Evolutionary conservation across 441 rosid genomes (phyloP).

Genomic region (Brassica balearica): DNA sequence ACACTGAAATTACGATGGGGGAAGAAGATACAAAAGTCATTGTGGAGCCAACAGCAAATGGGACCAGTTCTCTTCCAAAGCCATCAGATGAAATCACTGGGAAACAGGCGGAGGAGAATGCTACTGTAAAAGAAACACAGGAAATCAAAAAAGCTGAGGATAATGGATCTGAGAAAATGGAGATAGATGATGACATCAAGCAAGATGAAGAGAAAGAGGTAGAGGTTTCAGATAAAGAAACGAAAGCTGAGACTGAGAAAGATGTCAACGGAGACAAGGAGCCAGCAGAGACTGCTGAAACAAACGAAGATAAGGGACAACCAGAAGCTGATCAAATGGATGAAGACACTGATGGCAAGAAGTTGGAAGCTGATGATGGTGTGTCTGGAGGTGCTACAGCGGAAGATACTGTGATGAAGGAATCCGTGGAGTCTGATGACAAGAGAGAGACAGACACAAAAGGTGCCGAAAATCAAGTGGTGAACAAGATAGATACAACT

Average conservation of each 20-base stretch:
- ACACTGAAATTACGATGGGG: conserved; percentile 56
- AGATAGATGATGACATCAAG: conserved; percentile 31
- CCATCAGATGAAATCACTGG: conserved; percentile 46
- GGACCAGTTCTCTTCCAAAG: conserved; percentile 47
- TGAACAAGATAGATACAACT: conserved; percentile 33
- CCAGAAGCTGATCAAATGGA: conserved; percentile 28
- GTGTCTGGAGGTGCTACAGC: conserved; percentile 29
- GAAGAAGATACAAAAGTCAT: conserved; percentile 57
- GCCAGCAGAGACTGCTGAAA: conserved; percentile 16
- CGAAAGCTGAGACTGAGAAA: conserved; percentile 27
- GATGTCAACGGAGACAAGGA: conserved; percentile 26
- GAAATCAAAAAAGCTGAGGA: conserved; percentile 37
- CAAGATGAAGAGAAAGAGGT: conserved; percentile 30
- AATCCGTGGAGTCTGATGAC: conserved; percentile 22
- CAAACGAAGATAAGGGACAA: conserved; percentile 34
- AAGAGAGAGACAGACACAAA: not conserved
- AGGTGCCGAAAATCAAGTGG: conserved; percentile 19
- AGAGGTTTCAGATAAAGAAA: conserved; percentile 28
- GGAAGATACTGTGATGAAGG: conserved; percentile 44
- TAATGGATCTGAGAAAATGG: conserved; percentile 42
- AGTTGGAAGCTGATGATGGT: conserved; percentile 36
- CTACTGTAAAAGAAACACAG: conserved; percentile 42
- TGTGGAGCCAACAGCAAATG: conserved; percentile 58
- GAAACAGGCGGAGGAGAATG: conserved; percentile 37
- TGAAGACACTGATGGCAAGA: conserved; percentile 22